A percentile compares a stretch with the other conserved stretches of the same genome.
These are phyloP conservation scores for Nemania abortiva DNA, from an alignment of 2,329 filamentous ascomycete genomes.

Conservation along the genomic window DNA sequence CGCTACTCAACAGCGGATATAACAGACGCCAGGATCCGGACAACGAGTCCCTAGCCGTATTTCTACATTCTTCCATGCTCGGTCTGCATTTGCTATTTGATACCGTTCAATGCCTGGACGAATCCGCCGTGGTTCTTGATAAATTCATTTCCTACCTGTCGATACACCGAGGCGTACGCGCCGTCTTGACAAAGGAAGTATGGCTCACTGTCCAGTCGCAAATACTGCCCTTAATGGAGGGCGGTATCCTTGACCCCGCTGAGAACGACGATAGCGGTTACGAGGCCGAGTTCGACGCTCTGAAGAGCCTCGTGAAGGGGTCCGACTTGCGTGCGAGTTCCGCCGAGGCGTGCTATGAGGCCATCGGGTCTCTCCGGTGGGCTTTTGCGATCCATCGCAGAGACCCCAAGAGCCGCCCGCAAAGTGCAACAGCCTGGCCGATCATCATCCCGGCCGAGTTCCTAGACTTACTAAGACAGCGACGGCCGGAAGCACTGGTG, in stretches of 20 bases:
- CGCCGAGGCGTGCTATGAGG: neutral
- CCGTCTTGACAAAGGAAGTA: neutral
- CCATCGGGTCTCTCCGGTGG: neutral
- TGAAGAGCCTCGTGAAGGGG: neutral
- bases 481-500: neutral
- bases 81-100: neutral
- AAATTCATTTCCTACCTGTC: neutral
- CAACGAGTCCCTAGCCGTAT: neutral
- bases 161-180: neutral
- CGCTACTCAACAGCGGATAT: neutral
- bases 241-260: neutral
- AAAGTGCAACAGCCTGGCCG: neutral
- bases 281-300: neutral
- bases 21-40: neutral
- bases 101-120: neutral
- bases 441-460: neutral
- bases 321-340: neutral
- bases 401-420: neutral
- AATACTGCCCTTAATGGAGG: neutral
- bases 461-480: neutral
- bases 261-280: neutral
- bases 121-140: neutral
- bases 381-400: neutral
- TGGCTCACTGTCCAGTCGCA: neutral
- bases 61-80: constrained; percentile 2